These are phyloP conservation scores for Halophytophthora batemanensis DNA, from an alignment of 352 stramenopile genomes.

Conservation along the genomic window DNA sequence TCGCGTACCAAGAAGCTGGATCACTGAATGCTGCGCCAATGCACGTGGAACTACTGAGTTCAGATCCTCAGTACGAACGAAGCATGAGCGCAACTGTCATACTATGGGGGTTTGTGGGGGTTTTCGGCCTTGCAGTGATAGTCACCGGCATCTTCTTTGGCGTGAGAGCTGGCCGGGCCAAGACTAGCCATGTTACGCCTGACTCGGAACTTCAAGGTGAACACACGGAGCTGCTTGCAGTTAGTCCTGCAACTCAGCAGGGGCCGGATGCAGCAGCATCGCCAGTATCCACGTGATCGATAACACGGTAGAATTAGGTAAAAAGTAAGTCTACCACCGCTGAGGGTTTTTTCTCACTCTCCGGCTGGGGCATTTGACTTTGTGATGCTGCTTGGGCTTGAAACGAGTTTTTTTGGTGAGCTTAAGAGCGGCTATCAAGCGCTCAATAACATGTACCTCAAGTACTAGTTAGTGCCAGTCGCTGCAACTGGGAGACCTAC, in stretches of 20 bases:
- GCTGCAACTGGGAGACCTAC: no score
- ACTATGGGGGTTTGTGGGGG: constrained; percentile 62
- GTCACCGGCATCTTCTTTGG: constrained; percentile 30
- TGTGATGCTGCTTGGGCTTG: no score
- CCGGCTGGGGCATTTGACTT: no score
- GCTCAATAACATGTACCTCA: no score
- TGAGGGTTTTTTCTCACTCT: no score
- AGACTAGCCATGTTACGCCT: constrained; percentile 43
- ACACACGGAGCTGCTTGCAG: constrained; percentile 15
- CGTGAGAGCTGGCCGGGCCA: constrained; percentile 31
- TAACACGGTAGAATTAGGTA: no score
- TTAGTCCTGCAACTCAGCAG: constrained; percentile 15
- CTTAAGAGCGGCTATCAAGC: no score
- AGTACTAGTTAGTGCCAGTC: no score
- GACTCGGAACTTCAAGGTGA: constrained; percentile 18
- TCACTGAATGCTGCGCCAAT: constrained; percentile 46
- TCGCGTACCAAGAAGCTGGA: constrained; percentile 40
- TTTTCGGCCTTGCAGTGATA: constrained; percentile 37
- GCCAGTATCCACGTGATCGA: constrained; percentile 7
- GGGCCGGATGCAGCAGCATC: constrained; percentile 8
- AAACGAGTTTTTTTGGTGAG: no score
- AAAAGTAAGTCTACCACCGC: no score
- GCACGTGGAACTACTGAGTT: constrained; percentile 39
- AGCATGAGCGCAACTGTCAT: constrained; percentile 41
- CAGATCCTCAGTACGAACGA: constrained; percentile 33